Conservation (phyloP, 495 filamentous ascomycete genomes). For the Daldinia vernicosa region DNA sequence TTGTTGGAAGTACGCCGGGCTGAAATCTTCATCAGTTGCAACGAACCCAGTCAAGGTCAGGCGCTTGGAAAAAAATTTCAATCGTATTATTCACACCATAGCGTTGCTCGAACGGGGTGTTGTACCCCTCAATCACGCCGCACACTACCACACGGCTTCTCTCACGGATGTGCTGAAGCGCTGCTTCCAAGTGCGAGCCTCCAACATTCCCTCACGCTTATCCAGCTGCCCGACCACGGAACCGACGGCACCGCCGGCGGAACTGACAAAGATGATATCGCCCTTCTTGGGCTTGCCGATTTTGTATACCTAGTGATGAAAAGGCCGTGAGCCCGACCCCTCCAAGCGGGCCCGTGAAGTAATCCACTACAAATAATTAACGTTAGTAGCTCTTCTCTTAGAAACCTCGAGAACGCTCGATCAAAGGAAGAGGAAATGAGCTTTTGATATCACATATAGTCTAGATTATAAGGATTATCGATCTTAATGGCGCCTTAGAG, state of each 20-base stretch:
- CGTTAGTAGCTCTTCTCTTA: background rate
- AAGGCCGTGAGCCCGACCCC: conserved; percentile 88
- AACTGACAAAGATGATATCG: conserved; percentile 85
- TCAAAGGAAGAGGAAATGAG: background rate
- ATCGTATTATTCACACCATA: conserved; percentile 76
- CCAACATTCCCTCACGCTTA: conserved; percentile 78
- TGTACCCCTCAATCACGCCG: conserved; percentile 78
- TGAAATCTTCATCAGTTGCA: conserved; percentile 67
- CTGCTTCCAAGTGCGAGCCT: conserved; percentile 82
- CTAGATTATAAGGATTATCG: conserved; percentile 68
- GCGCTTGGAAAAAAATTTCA: conserved; percentile 54
- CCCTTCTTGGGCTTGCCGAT: conserved; percentile 86
- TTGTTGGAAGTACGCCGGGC: conserved; percentile 72
- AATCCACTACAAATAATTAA: conserved; percentile 43
- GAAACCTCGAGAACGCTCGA: background rate
- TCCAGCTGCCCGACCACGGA: conserved; percentile 84
- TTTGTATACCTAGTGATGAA: conserved; percentile 77
- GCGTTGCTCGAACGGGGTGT: conserved; percentile 61
- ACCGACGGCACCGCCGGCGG: conserved; percentile 84
- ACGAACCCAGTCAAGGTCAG: conserved; percentile 77
- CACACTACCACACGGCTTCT: conserved; percentile 73
- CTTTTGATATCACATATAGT: conserved; percentile 37
- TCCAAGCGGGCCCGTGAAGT: conserved; percentile 76
- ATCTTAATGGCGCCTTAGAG: conserved; percentile 48
- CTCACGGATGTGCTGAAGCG: conserved; percentile 69